A percentile compares a stretch with the other conserved stretches of the same genome.
Evolutionary conservation across 148 eudicot species (phyloP).

Genomic region (Rheum nobile): DNA sequence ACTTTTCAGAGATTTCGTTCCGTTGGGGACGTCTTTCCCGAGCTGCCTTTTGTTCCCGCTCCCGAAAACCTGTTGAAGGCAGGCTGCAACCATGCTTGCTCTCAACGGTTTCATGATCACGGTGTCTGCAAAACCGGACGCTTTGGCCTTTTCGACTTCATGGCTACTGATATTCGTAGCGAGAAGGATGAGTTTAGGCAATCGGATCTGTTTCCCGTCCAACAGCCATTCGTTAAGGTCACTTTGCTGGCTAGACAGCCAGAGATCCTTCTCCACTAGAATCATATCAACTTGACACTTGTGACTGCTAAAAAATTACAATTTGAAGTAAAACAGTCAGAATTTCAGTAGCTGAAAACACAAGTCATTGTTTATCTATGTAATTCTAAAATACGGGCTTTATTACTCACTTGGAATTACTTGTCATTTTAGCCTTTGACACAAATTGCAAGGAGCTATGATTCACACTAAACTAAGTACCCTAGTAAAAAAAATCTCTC

Average conservation of each 20-base stretch:
- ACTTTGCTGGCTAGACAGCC: slow-evolving; percentile 33
- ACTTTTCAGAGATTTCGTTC: slow-evolving; percentile 23
- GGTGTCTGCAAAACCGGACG: slow-evolving; percentile 53
- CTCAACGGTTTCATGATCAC: slow-evolving; percentile 66
- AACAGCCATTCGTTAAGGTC: slow-evolving; percentile 13
- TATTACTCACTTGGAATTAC: too few species aligned
- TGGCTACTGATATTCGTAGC: slow-evolving; percentile 36
- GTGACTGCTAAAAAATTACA: slow-evolving; percentile 15
- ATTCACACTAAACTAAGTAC: too few species aligned
- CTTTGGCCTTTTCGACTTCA: slow-evolving; percentile 42
- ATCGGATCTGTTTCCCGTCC: slow-evolving; percentile 21
- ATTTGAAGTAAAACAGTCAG: background rate
- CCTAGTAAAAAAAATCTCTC: too few species aligned
- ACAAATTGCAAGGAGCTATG: too few species aligned
- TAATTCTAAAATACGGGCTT: too few species aligned
- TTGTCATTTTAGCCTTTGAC: too few species aligned
- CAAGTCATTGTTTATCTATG: too few species aligned
- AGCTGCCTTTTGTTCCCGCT: slow-evolving; percentile 29
- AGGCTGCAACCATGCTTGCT: slow-evolving; percentile 63
- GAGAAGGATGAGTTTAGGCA: slow-evolving; percentile 46
- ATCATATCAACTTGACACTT: slow-evolving; percentile 39
- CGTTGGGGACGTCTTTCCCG: slow-evolving; percentile 25
- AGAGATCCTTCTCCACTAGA: slow-evolving; percentile 55
- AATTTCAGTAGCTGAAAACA: background rate
- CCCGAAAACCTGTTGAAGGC: slow-evolving; percentile 58